Conservation (phyloP, 208 protist genomes). For the Leishmania gerbilli region DNA sequence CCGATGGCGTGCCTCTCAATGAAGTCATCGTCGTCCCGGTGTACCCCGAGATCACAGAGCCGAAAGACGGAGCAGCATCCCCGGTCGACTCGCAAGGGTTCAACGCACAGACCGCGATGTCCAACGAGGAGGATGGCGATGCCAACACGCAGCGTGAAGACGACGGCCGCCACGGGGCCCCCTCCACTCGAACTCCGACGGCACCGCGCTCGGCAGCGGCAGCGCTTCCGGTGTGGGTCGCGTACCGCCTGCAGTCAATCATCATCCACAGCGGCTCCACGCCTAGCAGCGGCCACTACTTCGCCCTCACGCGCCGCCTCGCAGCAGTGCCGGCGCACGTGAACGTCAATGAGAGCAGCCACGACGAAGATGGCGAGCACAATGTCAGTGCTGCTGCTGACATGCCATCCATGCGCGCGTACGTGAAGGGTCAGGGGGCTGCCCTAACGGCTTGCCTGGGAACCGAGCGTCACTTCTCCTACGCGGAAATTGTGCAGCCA, state of each 20-base stretch:
- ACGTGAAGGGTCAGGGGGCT: slow-evolving; percentile 8
- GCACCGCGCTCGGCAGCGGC: neutral
- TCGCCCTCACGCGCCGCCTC: slow-evolving; percentile 26
- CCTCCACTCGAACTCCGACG: neutral
- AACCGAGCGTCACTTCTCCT: neutral
- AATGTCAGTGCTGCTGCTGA: neutral
- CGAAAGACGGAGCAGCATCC: neutral
- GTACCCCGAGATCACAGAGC: neutral
- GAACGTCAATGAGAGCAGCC: neutral
- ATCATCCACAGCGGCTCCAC: slow-evolving; percentile 75
- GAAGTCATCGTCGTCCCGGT: slow-evolving; percentile 49
- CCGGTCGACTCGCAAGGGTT: neutral
- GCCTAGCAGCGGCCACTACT: slow-evolving; percentile 71
- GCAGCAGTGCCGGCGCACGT: neutral
- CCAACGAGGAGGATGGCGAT: neutral
- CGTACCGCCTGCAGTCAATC: slow-evolving; percentile 53
- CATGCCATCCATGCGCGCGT: neutral
- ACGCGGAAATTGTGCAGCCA: neutral
- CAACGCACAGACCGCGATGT: neutral
- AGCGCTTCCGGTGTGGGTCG: slow-evolving; percentile 26
- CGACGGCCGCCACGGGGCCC: neutral
- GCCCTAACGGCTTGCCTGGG: slow-evolving; percentile 10
- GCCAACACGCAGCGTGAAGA: neutral
- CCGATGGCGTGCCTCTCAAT: slow-evolving; percentile 52
- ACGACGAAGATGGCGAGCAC: neutral